Conservation (phyloP, 2,329 filamentous ascomycete species). For the Penicillium polonicum region DNA sequence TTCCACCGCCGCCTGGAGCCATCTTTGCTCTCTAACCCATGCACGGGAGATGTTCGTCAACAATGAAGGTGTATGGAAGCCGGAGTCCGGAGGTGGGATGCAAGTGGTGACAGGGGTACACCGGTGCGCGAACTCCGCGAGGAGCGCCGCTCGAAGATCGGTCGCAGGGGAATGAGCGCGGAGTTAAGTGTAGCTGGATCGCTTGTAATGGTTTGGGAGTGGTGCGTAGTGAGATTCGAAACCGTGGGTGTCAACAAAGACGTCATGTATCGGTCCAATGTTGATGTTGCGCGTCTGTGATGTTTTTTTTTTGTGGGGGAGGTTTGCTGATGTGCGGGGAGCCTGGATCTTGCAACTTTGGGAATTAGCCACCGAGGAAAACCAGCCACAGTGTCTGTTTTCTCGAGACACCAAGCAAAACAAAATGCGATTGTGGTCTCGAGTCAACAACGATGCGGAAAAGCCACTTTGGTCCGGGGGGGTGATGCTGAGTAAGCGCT, state of each 20-base stretch:
- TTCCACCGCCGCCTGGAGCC: constrained; percentile 77
- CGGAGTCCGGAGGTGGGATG: constrained; percentile 16
- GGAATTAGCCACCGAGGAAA: background rate
- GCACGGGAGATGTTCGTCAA: constrained; percentile 25
- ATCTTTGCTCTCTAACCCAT: constrained; percentile 50
- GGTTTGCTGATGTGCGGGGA: constrained; percentile 5
- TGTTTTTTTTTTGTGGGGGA: constrained; percentile 18
- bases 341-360: background rate
- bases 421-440: constrained; percentile 19
- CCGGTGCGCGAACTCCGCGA: constrained; percentile 35
- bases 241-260: constrained; percentile 36
- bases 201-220: constrained; percentile 8
- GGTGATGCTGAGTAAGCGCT: constrained; percentile 30
- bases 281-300: constrained; percentile 19
- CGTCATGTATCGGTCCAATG: constrained; percentile 33
- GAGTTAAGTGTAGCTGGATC: background rate
- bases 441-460: constrained; percentile 28
- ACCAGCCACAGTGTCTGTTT: constrained; percentile 3
- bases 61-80: constrained; percentile 14
- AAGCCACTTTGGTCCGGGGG: constrained; percentile 32
- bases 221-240: constrained; percentile 17
- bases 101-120: constrained; percentile 24
- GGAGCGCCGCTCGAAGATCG: constrained; percentile 29
- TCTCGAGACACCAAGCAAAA: constrained; percentile 11
- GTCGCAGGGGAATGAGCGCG: constrained; percentile 13